Evolutionary conservation across 805 yeast species (phyloP), one percentile per base, ranked within the genome.

Genomic region (Pichia nakasei): DNA sequence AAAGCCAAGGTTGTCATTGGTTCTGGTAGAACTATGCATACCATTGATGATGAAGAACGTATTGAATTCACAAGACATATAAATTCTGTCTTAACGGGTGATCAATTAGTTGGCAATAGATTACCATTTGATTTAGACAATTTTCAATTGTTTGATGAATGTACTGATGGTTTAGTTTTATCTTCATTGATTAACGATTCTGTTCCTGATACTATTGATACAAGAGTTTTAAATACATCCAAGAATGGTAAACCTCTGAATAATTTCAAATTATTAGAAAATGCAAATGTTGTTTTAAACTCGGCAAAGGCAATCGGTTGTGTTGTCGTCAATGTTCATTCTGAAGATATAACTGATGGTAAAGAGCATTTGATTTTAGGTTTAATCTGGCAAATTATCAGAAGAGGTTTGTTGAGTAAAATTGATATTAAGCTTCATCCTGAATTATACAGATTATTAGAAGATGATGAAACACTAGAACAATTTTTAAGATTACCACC

Each of bases 241-340:
- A 84, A 82, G 62, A 74, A 75, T 53, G 84, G 83, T 47, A 89
- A 86, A 66, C 66, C 75, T 17, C 75, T 93, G 61, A 93, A 93
- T 71, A 86, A 87, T 60, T 93, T 93, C 73, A 93, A 89, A 52
- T 91, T 94, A 80, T 77, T 85, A 52, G 98, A 93, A 68, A 93
- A 93, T 66, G 96, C 97, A 43, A 93, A 93, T 67, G 89, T 93
- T 52, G 97, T 93, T 33, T 86, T 93, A 66, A 93, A 93, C 65
- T 93, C 98, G 3, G 98, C 98, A 26, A 93, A 93, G 68, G 98
- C 97, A 42, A 93, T 93, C 66, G 98, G 98, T 19, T 91, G 97
- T 73, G 85, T 93, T 46, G 97, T 93, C 40, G 97, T 93, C 41
- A 93, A 93, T 60, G 97, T 93, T 41, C 97, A 91, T 56, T 85